Percentiles rank a stretch among this genome's conserved stretches.
These are phyloP conservation scores for Ustulina deusta DNA, from an alignment of 2,329 filamentous ascomycete genomes.

Conservation along the genomic window DNA sequence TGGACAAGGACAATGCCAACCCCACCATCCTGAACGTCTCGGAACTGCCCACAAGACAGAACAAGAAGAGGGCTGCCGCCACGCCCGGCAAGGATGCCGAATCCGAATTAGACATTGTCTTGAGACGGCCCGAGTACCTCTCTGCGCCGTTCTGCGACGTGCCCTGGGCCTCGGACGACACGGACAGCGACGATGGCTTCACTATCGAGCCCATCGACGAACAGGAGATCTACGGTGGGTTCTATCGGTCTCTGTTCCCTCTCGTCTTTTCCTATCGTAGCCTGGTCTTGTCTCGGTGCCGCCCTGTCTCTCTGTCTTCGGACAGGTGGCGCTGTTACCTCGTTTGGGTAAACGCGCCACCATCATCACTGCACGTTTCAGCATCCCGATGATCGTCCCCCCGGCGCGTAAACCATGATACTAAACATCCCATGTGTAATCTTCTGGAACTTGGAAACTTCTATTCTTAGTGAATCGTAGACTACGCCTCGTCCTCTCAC, in stretches of 20 bases:
- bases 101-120: conserved; percentile 60
- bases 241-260: neutral
- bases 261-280: neutral
- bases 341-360: conserved; percentile 1
- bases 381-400: conserved; percentile 15
- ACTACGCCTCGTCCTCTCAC: neutral
- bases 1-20: conserved; percentile 80
- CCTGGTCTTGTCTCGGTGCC: neutral
- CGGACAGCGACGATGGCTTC: conserved; percentile 66
- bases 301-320: neutral
- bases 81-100: conserved; percentile 61
- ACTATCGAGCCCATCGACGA: conserved; percentile 89
- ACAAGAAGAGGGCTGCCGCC: conserved; percentile 61
- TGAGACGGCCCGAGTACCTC: conserved; percentile 60
- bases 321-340: neutral
- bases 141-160: conserved; percentile 56
- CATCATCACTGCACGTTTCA: conserved; percentile 30
- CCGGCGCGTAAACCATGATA: conserved; percentile 5
- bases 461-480: conserved; percentile 17
- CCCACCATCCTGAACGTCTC: conserved; percentile 90
- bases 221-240: conserved; percentile 92
- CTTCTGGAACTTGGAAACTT: neutral
- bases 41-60: conserved; percentile 85
- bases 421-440: neutral
- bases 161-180: conserved; percentile 53